Percentiles rank a stretch among this genome's conserved stretches.
These are phyloP conservation scores for Boletellus deceptivus DNA, from an alignment of 1,284 basidiomycete species.

Conservation along the genomic window DNA sequence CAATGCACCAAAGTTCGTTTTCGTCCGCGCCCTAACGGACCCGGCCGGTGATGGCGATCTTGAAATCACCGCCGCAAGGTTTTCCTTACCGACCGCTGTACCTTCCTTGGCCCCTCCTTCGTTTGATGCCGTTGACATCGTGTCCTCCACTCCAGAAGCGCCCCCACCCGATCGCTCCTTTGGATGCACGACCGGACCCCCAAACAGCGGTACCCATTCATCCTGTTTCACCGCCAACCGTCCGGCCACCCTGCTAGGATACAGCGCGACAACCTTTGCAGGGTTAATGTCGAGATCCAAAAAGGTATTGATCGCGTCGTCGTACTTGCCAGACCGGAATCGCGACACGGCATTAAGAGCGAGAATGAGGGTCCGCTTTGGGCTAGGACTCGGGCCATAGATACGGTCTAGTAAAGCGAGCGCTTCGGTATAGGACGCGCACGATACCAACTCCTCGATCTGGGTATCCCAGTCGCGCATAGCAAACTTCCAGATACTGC, in stretches of 20 bases:
- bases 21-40: slow-evolving; percentile 51
- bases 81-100: slow-evolving; percentile 21
- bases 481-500: slow-evolving; percentile 72
- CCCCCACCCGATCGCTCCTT: slow-evolving; percentile 14
- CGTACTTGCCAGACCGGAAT: slow-evolving; percentile 68
- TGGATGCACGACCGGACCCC: slow-evolving; percentile 53
- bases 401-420: slow-evolving; percentile 70
- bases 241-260: slow-evolving; percentile 80
- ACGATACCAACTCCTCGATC: slow-evolving; percentile 79
- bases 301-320: slow-evolving; percentile 84
- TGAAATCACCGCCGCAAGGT: slow-evolving; percentile 26
- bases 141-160: slow-evolving; percentile 20
- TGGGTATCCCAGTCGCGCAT: slow-evolving; percentile 80
- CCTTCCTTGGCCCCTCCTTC: slow-evolving; percentile 15
- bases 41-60: slow-evolving; percentile 43
- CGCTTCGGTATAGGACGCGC: slow-evolving; percentile 77
- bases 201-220: slow-evolving; percentile 86
- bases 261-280: slow-evolving; percentile 90
- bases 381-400: slow-evolving; percentile 40
- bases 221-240: slow-evolving; percentile 66
- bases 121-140: slow-evolving; percentile 32
- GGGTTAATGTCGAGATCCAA: slow-evolving; percentile 89
- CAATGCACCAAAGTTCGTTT: slow-evolving; percentile 52
- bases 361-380: slow-evolving; percentile 56
- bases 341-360: slow-evolving; percentile 75